Conservation (phyloP, 1,284 basidiomycete genomes). For the Tilletia horrida region DNA sequence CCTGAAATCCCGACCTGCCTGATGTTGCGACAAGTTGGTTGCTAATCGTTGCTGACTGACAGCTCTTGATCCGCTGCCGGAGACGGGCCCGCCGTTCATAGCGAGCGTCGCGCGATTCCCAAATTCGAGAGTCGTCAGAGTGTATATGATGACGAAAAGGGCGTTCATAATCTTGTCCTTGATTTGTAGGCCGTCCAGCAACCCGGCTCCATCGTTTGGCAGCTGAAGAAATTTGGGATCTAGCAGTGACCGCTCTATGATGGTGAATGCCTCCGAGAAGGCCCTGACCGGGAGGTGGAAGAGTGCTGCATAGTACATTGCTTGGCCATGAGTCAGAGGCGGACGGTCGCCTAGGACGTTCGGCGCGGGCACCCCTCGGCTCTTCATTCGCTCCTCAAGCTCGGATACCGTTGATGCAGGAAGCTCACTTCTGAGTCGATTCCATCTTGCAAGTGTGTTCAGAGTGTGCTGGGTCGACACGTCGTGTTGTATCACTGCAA, state of each 20-base stretch:
- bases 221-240: not conserved
- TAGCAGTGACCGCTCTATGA: conserved; percentile 7
- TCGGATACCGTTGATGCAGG: not conserved
- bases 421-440: not conserved
- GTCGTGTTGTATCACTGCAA: not conserved
- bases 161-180: conserved; percentile 12
- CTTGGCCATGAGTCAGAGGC: not conserved
- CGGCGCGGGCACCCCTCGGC: not conserved
- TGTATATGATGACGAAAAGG: conserved; percentile 4
- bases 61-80: not conserved
- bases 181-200: conserved; percentile 11
- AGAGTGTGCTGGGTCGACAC: not conserved
- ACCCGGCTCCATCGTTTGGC: conserved; percentile 9
- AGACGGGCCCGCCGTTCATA: too few relatives aligned
- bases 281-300: conserved; percentile 1
- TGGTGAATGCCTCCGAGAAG: conserved; percentile 7
- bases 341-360: not conserved
- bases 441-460: not conserved
- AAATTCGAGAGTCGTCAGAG: not conserved
- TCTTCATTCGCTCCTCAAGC: conserved; percentile 14
- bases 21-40: not conserved
- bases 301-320: not conserved
- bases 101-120: not conserved
- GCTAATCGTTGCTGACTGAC: not conserved
- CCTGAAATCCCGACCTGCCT: not conserved